Base-by-base conservation (phyloP, 2,329 filamentous ascomycete species). In the Lachnellula occidentalis region DNA sequence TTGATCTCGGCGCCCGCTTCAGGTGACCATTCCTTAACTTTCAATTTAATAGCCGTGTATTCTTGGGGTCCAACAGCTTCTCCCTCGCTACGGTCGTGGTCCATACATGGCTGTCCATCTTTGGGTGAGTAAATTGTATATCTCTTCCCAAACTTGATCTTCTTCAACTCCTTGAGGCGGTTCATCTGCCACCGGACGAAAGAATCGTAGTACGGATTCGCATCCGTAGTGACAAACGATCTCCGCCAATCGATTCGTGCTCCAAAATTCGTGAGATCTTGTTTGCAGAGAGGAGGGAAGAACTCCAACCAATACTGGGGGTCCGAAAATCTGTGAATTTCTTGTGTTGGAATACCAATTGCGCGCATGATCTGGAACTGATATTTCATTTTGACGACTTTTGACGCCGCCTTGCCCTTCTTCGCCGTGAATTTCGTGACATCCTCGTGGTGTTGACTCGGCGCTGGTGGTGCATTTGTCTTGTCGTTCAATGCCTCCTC, bases 151-250 rank as follows among this genome's bases (percentile, higher is more conserved):
- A 94, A 95, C 73, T 92, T 89, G 73, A 97, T 92, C 78, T 96
- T 97, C 66, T 88, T 82, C 58, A 96, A 76, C 69, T 94, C 88
- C 72, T 88, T 90, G 50, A 97, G 80, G 60, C 89, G 87, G 70
- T 88, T 92, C 89, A 97, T 96, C 74, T 97, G 94, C 94, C 94
- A 99, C 66, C 89, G 78, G 41, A 97, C 87, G 67, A 99, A 99
- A 4, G 90, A 82, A 70, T 99, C 92, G 70, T 95, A 99, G 76
- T 94, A 97, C 4, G 90, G 91, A 73, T 99, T 99, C 36, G 90
- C 91, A 65, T 96, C 91, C 2, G 94, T 99, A 6, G 94, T 99
- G 61, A 97, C 87, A 61, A 99, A 90, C 37, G 88, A 87, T 70
- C 94, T 80, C 67, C 92, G 82, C 92, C 92, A 99, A 71, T 97